A percentile compares a stretch with the other conserved stretches of the same genome.
Evolutionary conservation across 805 yeast genomes (phyloP).

Genomic region (Pichia kluyveri): DNA sequence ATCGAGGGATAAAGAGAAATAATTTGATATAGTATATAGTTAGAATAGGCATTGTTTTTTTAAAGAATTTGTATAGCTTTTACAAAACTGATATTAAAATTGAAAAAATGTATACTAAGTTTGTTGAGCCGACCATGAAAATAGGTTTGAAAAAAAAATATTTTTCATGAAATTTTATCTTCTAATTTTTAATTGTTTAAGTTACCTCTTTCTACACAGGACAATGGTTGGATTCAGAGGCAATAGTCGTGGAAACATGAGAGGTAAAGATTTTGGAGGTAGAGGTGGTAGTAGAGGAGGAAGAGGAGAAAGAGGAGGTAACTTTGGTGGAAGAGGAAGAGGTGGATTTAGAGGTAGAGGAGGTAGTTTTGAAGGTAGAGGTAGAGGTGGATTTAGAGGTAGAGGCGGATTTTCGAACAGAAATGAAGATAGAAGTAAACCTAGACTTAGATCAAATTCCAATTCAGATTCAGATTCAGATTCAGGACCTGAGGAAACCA

Average conservation of each 20-base stretch:
- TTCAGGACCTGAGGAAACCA: slow-evolving; percentile 17
- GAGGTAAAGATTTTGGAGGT: neutral
- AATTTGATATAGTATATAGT: neutral
- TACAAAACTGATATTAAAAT: too few relatives aligned
- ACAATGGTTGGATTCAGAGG: neutral
- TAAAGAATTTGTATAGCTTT: too few relatives aligned
- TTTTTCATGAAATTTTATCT: too few relatives aligned
- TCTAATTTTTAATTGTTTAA: too few relatives aligned
- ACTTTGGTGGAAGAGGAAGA: neutral
- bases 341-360: neutral
- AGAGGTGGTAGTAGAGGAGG: too few relatives aligned
- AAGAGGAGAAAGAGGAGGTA: neutral
- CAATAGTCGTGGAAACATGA: neutral
- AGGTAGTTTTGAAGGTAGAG: neutral
- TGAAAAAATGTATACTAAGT: too few relatives aligned
- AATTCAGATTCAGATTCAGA: slow-evolving; percentile 16
- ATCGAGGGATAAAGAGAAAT: too few relatives aligned
- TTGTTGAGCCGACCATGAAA: too few relatives aligned
- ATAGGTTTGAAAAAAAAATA: too few relatives aligned
- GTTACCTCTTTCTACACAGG: too few relatives aligned
- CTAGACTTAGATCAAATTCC: neutral
- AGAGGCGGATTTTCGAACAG: neutral
- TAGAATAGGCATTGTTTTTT: too few relatives aligned
- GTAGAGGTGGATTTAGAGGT: neutral
- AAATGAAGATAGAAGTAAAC: neutral